Evolutionary conservation across 2,329 filamentous ascomycete species (phyloP), one percentile per base, ranked within the genome.

Genomic region (Emmonsia crescens): DNA sequence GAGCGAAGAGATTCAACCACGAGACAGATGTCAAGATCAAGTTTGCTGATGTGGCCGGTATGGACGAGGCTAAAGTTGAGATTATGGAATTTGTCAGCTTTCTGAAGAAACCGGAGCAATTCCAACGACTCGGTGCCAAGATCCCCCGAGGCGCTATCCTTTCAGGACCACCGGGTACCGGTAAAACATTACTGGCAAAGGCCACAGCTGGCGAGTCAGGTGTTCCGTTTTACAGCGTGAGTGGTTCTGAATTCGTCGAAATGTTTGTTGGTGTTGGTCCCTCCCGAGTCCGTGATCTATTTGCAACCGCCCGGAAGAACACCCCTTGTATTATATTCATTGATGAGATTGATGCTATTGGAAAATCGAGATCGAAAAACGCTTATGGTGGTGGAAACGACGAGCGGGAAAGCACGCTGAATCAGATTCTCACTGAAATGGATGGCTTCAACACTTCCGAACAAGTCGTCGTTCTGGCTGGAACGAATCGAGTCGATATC

Each of bases 31-130:
- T 99, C 79, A 96, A 96, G 78, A 92, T 95, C 75, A 97, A 96
- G 76, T 99, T 99, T 74, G 81, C 89, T 55, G 94, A 99, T 73
- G 94, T 99, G 51, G 94, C 94, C 49, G 94, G 94, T 67, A 93
- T 97, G 86, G 94, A 99, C 73, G 94, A 99, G 77, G 94, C 94
- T 62, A 99, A 99, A 82, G 81, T 86, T 61, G 94, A 99, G 77
- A 99, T 99, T 68, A 96, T 97, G 91, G 94, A 99, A 76, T 99
- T 99, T 70, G 94, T 99, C 68, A 92, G 89, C 73, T 99, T 99
- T 81, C 78, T 99, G 65, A 93, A 96, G 80, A 89, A 94, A 70
- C 94, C 94, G 0, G 89, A 91, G 69, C 87, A 89, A 66, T 99
- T 96, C 77, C 87, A 96, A 78, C 89, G 89, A 75, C 85, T 99